phyloP scores from a whole-genome alignment of 2,329 filamentous ascomycete genomes.

The Hypoxylon sp. region DNA sequence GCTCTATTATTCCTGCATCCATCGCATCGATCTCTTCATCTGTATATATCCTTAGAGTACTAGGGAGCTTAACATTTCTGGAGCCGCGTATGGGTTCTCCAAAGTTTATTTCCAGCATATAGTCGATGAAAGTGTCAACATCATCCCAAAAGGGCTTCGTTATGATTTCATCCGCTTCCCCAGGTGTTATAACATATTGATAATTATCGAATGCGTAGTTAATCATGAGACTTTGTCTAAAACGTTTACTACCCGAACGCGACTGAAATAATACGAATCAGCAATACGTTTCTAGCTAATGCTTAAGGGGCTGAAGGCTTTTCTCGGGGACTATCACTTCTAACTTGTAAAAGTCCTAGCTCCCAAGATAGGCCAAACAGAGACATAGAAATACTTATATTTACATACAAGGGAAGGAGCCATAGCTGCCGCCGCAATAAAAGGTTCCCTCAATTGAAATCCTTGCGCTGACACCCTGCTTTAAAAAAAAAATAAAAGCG shows the following conservation, averaged over 20 bases:
- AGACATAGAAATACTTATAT: not conserved
- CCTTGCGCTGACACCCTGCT: not conserved
- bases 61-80: slow-evolving; percentile 32
- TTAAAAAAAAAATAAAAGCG: too few species aligned
- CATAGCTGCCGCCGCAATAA: not conserved
- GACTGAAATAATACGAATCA: not conserved
- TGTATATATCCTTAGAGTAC: slow-evolving; percentile 30
- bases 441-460: not conserved
- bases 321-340: not conserved
- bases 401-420: not conserved
- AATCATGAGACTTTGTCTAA: slow-evolving; percentile 27
- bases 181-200: slow-evolving; percentile 31
- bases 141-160: slow-evolving; percentile 18
- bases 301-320: not conserved
- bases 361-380: not conserved
- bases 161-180: slow-evolving; percentile 28
- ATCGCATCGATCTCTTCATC: slow-evolving; percentile 34
- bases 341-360: not conserved
- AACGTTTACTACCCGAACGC: not conserved
- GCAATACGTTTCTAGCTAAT: not conserved
- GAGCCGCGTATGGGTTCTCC: slow-evolving; percentile 21
- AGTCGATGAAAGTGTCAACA: slow-evolving; percentile 29
- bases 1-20: slow-evolving; percentile 7
- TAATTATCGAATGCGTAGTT: slow-evolving; percentile 30
- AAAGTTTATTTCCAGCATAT: slow-evolving; percentile 24